Evolutionary conservation across 176 grass and related monocot genomes (phyloP).

Genomic region (Lolium perenne): DNA sequence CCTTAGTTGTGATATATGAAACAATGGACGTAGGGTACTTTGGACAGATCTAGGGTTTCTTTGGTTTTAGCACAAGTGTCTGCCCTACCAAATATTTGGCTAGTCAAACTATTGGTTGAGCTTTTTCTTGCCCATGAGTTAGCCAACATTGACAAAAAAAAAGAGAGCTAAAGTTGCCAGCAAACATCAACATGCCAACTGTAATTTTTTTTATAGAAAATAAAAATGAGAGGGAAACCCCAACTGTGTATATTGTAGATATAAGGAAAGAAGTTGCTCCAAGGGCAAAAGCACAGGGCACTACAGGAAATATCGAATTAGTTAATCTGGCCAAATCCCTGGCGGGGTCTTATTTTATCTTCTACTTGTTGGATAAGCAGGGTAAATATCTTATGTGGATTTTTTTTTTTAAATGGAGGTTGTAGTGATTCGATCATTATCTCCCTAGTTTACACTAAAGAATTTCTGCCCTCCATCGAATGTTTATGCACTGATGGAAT

Average conservation of each 20-base stretch:
- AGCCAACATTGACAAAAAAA: too few species aligned
- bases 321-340: background rate
- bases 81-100: background rate
- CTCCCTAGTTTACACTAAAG: background rate
- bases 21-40: background rate
- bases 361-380: background rate
- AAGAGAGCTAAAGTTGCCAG: too few species aligned
- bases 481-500: conserved; percentile 9
- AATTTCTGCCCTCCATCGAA: background rate
- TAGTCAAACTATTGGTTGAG: background rate
- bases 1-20: background rate
- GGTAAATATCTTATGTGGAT: background rate
- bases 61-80: background rate
- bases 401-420: background rate
- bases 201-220: background rate
- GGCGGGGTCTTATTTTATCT: background rate
- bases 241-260: background rate
- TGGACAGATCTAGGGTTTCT: background rate
- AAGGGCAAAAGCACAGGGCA: background rate
- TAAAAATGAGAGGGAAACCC: background rate
- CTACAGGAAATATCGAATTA: background rate
- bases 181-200: background rate
- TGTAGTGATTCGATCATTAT: background rate
- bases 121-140: too few species aligned
- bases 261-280: background rate